Conservation (phyloP, 805 yeast genomes). For the Yarrowia sp. region DNA sequence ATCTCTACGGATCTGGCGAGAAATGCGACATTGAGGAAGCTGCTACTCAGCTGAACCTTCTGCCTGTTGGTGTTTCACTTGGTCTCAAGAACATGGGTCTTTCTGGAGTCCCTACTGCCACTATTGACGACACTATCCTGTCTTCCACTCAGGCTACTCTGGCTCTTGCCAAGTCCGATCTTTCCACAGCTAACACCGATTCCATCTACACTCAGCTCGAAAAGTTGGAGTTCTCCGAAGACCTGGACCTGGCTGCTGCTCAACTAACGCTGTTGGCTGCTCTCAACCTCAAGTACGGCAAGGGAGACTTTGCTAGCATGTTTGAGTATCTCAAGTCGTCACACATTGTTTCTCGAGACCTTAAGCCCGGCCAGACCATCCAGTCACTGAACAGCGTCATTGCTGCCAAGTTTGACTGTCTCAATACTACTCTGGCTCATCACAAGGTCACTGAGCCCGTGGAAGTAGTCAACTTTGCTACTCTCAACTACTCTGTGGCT, state of each 20-base stretch:
- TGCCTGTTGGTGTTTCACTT: constrained; percentile 5
- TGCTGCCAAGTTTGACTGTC: constrained; percentile 14
- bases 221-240: neutral
- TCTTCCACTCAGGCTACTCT: neutral
- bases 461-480: constrained; percentile 1
- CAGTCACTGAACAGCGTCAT: neutral
- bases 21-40: neutral
- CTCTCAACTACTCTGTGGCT: constrained; percentile 14
- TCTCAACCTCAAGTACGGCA: neutral
- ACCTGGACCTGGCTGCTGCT: neutral
- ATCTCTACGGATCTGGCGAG: constrained; percentile 7
- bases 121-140: neutral
- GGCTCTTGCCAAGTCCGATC: neutral
- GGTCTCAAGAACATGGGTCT: constrained; percentile 7
- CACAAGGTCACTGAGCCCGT: neutral
- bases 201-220: neutral
- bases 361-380: neutral
- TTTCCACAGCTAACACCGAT: neutral
- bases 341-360: neutral
- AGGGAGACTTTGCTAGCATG: neutral
- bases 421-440: neutral
- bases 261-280: constrained; percentile 17
- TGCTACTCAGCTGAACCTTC: neutral
- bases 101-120: neutral
- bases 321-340: neutral